These are phyloP conservation scores for Rubia peregrina DNA, from an alignment of 305 asterid genomes.

Conservation along the genomic window DNA sequence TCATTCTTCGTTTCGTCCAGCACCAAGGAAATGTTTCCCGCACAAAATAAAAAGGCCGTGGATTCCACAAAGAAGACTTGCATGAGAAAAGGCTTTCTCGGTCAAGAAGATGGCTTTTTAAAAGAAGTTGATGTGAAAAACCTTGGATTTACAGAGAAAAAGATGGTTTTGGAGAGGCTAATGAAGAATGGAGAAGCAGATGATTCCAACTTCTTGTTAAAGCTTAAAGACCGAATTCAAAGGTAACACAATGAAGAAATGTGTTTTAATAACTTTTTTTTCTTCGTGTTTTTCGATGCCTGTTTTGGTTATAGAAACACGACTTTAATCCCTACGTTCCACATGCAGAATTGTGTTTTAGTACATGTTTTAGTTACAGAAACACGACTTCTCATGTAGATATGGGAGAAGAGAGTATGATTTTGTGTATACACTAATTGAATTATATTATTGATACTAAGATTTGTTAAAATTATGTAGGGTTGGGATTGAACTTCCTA, in stretches of 20 bases:
- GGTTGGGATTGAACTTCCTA: slow-evolving; percentile 24
- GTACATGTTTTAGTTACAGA: not conserved
- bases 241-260: slow-evolving; percentile 23
- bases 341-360: not conserved
- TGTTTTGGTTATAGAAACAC: not conserved
- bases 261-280: too few relatives aligned
- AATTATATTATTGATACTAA: not conserved
- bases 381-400: too few relatives aligned
- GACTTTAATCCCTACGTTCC: not conserved
- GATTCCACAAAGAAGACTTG: slow-evolving; percentile 26
- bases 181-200: slow-evolving; percentile 26
- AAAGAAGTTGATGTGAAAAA: slow-evolving; percentile 25
- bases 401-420: too few relatives aligned
- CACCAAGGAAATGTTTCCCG: not conserved
- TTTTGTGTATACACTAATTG: not conserved
- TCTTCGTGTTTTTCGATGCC: not conserved
- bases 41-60: slow-evolving; percentile 13
- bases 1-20: too few relatives aligned
- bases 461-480: not conserved
- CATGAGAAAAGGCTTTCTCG: slow-evolving; percentile 18
- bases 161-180: slow-evolving; percentile 15
- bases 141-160: slow-evolving; percentile 17
- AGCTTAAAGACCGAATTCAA: slow-evolving; percentile 49
- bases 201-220: slow-evolving; percentile 49
- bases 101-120: slow-evolving; percentile 12